These are phyloP conservation scores for Candida qinlingensis DNA, from an alignment of 805 yeast genomes.

Conservation along the genomic window DNA sequence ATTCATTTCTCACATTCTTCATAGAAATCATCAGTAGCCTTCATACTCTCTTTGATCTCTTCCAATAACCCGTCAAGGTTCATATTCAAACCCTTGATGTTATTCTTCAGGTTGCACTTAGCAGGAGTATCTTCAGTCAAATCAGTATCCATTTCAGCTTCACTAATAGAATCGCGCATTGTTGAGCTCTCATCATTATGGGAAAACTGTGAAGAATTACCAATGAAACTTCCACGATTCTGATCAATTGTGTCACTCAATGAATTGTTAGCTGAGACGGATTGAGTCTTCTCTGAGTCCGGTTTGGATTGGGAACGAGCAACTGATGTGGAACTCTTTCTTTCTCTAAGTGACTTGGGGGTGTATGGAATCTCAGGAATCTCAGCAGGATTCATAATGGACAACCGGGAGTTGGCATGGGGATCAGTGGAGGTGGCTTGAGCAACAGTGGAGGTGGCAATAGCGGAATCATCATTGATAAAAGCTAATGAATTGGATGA, in stretches of 20 bases:
- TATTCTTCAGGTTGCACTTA: not conserved
- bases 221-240: constrained; percentile 16
- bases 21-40: not conserved
- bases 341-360: constrained; percentile 14
- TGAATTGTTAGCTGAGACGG: not conserved
- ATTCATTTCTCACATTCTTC: too few species aligned
- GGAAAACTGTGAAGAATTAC: constrained; percentile 6
- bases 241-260: constrained; percentile 11
- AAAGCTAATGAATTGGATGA: constrained; percentile 21
- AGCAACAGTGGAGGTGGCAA: not conserved
- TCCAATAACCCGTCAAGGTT: constrained; percentile 19
- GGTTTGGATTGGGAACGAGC: not conserved
- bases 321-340: constrained; percentile 7
- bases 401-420: not conserved
- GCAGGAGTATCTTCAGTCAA: constrained; percentile 16
- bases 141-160: not conserved
- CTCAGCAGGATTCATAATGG: not conserved
- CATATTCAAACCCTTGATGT: constrained; percentile 1
- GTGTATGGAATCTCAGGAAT: constrained; percentile 23
- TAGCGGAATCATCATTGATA: constrained; percentile 24
- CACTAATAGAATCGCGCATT: not conserved
- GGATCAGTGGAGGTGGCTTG: not conserved
- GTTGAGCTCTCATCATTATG: constrained; percentile 9
- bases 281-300: too few species aligned
- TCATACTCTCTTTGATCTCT: constrained; percentile 22